Evolutionary conservation across 495 filamentous ascomycete genomes (phyloP), one percentile per base, ranked within the genome.

Genomic region (Ramalina intermedia): DNA sequence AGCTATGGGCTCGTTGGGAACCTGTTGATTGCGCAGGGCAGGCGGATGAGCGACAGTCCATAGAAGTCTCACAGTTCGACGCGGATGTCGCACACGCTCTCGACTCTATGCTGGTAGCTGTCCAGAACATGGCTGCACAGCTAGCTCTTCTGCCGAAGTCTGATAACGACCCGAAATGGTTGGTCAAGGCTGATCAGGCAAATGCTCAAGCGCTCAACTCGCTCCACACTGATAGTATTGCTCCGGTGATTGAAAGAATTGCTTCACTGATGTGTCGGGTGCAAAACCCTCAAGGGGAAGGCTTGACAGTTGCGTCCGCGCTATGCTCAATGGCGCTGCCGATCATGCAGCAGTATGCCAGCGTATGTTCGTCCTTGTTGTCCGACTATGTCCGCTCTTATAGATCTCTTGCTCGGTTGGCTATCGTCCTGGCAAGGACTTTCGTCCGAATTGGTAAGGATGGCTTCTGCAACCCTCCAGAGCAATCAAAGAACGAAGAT

Each of bases 401-500:
- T 56, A 65, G 71, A 16, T 70, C 81, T 24, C 76, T 78, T 3
- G 87, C 81, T 62, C 85, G 82, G 49, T 71, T 89, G 41, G 76
- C 82, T 0, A 82, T 81, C 55, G 74, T 80, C 8, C 73, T 96
- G 37, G 72, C 81, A 23, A 82, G 81, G 37, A 77, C 78, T 0
- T 91, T 95, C 51, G 74, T 72, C 4, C 79, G 84, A 43, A 70
- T 96, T 27, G 78, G 82, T 2, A 72, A 75, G 6, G 80, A 90
- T 60, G 93, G 93, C 9, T 96, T 96, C 69, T 99, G 93, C 61
- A 83, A 76, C 24, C 93, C 93, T 2, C 67, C 76, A 14, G 87
- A 96, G 55, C 78, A 83, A 44, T 82, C 80, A 16, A 75, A 77
- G 36, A 69, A 75, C 5, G 77, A 81, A 42, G 69, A 75, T 21